Conservation (phyloP, 176 grass and related monocot genomes). For the Areca catechu region DNA sequence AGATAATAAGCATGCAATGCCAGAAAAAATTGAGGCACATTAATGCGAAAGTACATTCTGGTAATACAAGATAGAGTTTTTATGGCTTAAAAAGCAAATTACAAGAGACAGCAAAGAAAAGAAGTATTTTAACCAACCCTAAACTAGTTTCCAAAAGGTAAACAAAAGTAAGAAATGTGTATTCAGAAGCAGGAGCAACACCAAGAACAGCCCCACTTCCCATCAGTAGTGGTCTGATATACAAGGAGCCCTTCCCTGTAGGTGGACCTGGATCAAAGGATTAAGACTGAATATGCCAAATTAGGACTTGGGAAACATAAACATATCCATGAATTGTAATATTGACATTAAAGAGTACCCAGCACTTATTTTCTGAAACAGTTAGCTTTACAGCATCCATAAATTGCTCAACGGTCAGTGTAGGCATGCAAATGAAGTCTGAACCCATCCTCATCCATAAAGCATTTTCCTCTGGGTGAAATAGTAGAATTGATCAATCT, state of each 20-base stretch:
- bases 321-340: not conserved
- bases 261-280: conserved; percentile 53
- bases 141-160: conserved; percentile 97
- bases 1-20: too few species aligned
- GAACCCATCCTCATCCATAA: conserved; percentile 73
- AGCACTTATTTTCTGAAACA: conserved; percentile 77
- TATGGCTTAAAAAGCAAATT: not conserved
- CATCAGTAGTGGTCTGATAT: conserved; percentile 79
- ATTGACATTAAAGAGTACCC: conserved; percentile 40
- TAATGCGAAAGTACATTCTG: too few species aligned
- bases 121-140: conserved; percentile 41
- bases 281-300: not conserved
- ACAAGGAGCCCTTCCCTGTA: conserved; percentile 83
- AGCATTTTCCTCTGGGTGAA: conserved; percentile 91
- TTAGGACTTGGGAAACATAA: not conserved
- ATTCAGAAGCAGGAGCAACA: conserved; percentile 79
- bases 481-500: conserved; percentile 75
- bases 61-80: too few species aligned
- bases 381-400: conserved; percentile 80
- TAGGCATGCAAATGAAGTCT: conserved; percentile 86
- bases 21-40: too few species aligned
- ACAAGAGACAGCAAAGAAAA: not conserved
- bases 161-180: conserved; percentile 86
- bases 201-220: conserved; percentile 91
- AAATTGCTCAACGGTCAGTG: conserved; percentile 65